Base-by-base conservation (phyloP, 495 filamentous ascomycete genomes). In the Penicillium salamii region DNA sequence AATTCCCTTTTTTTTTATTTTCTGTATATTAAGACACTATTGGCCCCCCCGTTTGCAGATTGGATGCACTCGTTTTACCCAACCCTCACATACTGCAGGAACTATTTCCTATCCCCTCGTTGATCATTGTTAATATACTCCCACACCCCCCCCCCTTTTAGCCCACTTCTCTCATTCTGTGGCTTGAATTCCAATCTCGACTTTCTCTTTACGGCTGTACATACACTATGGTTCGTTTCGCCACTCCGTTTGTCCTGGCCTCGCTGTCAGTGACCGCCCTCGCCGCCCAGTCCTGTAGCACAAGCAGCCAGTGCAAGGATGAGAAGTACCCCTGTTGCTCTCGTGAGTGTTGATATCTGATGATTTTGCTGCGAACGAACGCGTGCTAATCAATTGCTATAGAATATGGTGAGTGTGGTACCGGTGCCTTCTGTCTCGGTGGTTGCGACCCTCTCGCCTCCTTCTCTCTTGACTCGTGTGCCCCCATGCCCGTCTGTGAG, bases 391-490 rank as follows among this genome's bases (percentile, higher is more conserved):
- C 24, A 40, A 59, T 96, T 90, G 90, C 70, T 97, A 97, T 70
- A 97, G 92, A 91, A 70, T 98, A 98, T 71, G 89, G 89, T 53
- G 79, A 93, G 73, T 98, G 93, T 62, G 84, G 91, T 74, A 86
- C 89, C 34, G 93, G 93, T 58, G 93, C 90, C 41, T 97, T 87
- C 78, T 98, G 93, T 58, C 84, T 98, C 18, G 95, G 95, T 46
- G 93, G 93, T 50, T 98, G 93, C 74, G 92, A 98, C 66, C 87
- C 89, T 32, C 81, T 81, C 49, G 83, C 80, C 67, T 97, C 92
- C 26, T 84, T 81, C 71, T 78, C 80, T 4, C 75, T 97, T 57
- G 83, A 91, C 48, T 86, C 93, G 2, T 98, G 93, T 66, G 83
- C 86, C n/a, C 88, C 92, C 7, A 85, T 74, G 53, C 95, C 93